phyloP scores from a whole-genome alignment of 176 grass and related monocot species.

The Panicum miliaceum region DNA sequence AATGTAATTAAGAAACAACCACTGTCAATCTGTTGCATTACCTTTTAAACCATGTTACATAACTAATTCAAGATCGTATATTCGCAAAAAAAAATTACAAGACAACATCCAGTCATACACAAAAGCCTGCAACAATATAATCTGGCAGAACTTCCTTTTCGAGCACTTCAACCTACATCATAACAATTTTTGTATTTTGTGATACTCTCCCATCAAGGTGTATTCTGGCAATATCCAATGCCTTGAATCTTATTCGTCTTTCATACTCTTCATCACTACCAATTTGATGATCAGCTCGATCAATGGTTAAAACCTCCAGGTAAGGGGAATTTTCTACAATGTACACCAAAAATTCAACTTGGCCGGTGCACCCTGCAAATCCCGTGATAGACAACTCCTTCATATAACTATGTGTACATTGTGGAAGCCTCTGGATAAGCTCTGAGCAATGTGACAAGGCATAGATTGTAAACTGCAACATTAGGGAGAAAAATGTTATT shows the following conservation, averaged over 20 bases:
- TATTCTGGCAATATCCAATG: neutral
- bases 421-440: slow-evolving; percentile 10
- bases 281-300: neutral
- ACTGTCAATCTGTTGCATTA: no score
- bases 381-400: slow-evolving; percentile 15
- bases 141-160: neutral
- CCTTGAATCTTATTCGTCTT: neutral
- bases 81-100: no score
- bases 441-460: neutral
- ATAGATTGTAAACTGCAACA: slow-evolving; percentile 13
- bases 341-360: slow-evolving; percentile 28
- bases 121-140: neutral
- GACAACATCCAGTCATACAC: no score
- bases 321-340: slow-evolving; percentile 27
- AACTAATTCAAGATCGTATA: no score
- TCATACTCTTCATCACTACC: neutral
- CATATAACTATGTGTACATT: neutral
- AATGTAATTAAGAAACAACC: no score
- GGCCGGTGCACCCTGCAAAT: slow-evolving; percentile 3
- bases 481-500: neutral
- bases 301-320: slow-evolving; percentile 7
- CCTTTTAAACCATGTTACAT: no score
- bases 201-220: slow-evolving; percentile 3
- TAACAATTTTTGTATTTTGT: neutral
- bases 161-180: neutral